A percentile compares a stretch with the other conserved stretches of the same genome.
phyloP scores from a whole-genome alignment of 108 stramenopile genomes.

The Pseudonitzschia delicatissima region DNA sequence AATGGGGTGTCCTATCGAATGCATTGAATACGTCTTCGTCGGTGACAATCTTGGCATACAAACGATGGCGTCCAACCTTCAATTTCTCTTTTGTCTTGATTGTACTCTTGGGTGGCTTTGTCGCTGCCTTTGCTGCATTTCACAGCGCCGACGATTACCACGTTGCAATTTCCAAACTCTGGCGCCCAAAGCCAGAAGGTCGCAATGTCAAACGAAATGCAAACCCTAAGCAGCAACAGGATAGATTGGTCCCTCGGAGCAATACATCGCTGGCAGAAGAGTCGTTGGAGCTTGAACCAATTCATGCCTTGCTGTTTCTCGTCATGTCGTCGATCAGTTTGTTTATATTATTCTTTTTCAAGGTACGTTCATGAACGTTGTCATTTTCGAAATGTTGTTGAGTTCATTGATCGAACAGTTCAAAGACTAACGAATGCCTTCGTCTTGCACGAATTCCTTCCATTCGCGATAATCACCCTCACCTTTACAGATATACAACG shows the following conservation, averaged over 20 bases:
- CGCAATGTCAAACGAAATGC: not conserved
- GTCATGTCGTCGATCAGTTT: slow-evolving; percentile 72
- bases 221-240: slow-evolving; percentile 6
- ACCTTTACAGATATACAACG: slow-evolving; percentile 44
- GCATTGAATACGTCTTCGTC: not conserved
- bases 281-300: slow-evolving; percentile 68
- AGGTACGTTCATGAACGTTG: slow-evolving; percentile 28
- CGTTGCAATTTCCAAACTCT: slow-evolving; percentile 4
- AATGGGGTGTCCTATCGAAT: slow-evolving; percentile 44
- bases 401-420: too few relatives aligned
- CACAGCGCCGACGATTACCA: slow-evolving; percentile 59
- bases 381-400: too few relatives aligned
- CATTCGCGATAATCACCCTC: not conserved
- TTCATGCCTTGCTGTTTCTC: slow-evolving; percentile 81
- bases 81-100: slow-evolving; percentile 61
- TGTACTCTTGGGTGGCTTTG: slow-evolving; percentile 68
- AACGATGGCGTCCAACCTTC: slow-evolving; percentile 48
- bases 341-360: slow-evolving; percentile 85
- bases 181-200: not conserved
- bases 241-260: slow-evolving; percentile 15
- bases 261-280: slow-evolving; percentile 34
- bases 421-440: too few relatives aligned
- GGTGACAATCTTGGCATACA: slow-evolving; percentile 23
- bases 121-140: slow-evolving; percentile 58
- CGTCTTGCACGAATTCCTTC: not conserved